Conservation (phyloP, 441 rosid genomes). For the Adansonia gregorii region DNA sequence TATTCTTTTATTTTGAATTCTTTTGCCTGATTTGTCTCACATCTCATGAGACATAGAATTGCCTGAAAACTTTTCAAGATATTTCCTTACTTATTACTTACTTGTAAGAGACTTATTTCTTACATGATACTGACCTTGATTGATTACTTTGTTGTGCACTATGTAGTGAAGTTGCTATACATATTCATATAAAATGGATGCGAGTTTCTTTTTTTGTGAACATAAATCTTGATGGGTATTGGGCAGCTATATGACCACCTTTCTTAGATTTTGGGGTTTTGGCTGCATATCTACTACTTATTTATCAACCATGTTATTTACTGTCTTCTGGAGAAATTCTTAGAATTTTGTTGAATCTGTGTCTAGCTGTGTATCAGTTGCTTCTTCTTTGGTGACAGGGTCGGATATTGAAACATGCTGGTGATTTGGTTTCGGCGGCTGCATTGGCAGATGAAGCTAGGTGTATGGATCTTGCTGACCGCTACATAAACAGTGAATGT, state of each 20-base stretch:
- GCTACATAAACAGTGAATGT: slow-evolving; percentile 94
- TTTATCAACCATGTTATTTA: background rate
- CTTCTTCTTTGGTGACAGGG: slow-evolving; percentile 59
- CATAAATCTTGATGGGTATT: background rate
- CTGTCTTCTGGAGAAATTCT: background rate
- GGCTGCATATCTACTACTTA: background rate
- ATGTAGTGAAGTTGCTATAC: background rate
- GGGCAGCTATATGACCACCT: slow-evolving; percentile 1
- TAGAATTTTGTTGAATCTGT: slow-evolving; percentile 13
- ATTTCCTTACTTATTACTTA: slow-evolving; percentile 12
- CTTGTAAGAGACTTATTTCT: background rate
- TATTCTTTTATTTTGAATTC: background rate
- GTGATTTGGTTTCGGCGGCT: slow-evolving; percentile 91
- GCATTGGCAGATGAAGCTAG: slow-evolving; percentile 99
- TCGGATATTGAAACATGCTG: slow-evolving; percentile 98
- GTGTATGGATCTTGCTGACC: slow-evolving; percentile 99
- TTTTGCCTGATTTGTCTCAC: background rate
- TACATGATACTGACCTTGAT: background rate
- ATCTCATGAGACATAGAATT: background rate
- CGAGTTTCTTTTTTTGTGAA: background rate
- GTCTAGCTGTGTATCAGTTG: background rate
- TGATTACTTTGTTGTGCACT: background rate
- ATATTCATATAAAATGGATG: slow-evolving; percentile 6
- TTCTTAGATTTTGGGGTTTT: slow-evolving; percentile 2
- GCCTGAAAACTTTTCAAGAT: background rate